A percentile compares a stretch with the other conserved stretches of the same genome.
phyloP scores from a whole-genome alignment of 495 filamentous ascomycete genomes.

The Xylaria bambusicola region DNA sequence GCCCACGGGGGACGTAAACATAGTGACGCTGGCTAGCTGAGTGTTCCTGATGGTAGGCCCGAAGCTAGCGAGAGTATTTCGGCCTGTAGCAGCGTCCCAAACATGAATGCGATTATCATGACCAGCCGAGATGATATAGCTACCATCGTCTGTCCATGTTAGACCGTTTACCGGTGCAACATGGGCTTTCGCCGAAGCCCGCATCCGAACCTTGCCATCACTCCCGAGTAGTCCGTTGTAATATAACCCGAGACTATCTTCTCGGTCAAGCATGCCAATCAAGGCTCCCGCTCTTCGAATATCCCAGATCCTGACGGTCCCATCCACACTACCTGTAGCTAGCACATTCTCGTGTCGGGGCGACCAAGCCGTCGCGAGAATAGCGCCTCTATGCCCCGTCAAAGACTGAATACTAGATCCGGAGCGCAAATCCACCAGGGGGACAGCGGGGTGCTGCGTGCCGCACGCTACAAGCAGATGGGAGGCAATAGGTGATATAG shows the following conservation, averaged over 20 bases:
- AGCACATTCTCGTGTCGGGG: constrained; percentile 76
- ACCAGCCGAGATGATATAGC: constrained; percentile 72
- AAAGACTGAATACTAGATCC: constrained; percentile 76
- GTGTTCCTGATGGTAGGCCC: constrained; percentile 75
- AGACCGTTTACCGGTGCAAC: constrained; percentile 78
- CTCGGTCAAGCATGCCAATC: constrained; percentile 76
- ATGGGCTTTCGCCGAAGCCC: constrained; percentile 65
- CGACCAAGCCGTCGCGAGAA: constrained; percentile 77
- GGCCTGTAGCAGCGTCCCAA: constrained; percentile 77
- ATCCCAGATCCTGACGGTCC: constrained; percentile 81
- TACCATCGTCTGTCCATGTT: constrained; percentile 77
- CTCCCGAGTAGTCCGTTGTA: constrained; percentile 32
- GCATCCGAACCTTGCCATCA: constrained; percentile 35
- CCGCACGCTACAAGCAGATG: constrained; percentile 81
- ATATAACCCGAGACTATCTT: constrained; percentile 67
- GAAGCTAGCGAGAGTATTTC: constrained; percentile 81
- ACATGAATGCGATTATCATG: constrained; percentile 81
- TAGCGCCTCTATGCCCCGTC: constrained; percentile 66
- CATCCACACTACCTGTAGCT: constrained; percentile 75
- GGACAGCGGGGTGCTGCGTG: constrained; percentile 76
- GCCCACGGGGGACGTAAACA: constrained; percentile 60
- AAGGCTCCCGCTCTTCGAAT: constrained; percentile 70
- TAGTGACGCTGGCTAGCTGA: constrained; percentile 61
- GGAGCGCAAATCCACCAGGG: constrained; percentile 79
- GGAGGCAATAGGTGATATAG: constrained; percentile 67